Conservation (phyloP, 164 flowering plant species). For the Kalanchoe fedtschenkoi region DNA sequence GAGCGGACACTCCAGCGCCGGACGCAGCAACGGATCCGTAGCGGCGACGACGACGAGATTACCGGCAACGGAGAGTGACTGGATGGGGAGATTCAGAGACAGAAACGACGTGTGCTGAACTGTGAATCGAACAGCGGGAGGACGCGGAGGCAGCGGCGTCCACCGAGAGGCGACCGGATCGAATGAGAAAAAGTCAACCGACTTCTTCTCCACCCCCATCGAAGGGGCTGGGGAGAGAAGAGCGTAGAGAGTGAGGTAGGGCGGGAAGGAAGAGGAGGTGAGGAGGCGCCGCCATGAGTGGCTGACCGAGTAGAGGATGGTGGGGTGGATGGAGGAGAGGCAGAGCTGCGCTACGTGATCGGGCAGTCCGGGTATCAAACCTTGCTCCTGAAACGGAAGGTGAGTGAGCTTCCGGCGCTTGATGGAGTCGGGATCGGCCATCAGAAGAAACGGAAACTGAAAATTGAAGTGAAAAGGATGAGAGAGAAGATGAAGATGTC, state of each 20-base stretch:
- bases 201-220: no score
- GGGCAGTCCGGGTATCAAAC: conserved; percentile 53
- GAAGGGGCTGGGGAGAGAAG: conserved; percentile 25
- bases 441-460: no score
- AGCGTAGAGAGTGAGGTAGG: conserved; percentile 57
- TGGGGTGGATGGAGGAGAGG: conserved; percentile 39
- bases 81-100: conserved; percentile 53
- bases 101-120: conserved; percentile 67
- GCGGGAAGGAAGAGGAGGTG: conserved; percentile 55
- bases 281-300: conserved; percentile 54
- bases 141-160: conserved; percentile 44
- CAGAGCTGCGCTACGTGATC: conserved; percentile 54
- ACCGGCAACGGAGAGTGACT: conserved; percentile 38
- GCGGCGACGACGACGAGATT: conserved; percentile 58
- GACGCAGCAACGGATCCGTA: conserved; percentile 38
- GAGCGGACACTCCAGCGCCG: conserved; percentile 58
- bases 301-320: conserved; percentile 43
- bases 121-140: conserved; percentile 23
- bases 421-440: no score
- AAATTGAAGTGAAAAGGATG: no score
- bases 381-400: no score
- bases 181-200: conserved; percentile 28
- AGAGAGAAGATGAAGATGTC: no score
- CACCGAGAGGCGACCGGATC: conserved; percentile 58
- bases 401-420: no score